Evolutionary conservation across 2,329 filamentous ascomycete species (phyloP).

Genomic region (Daldinia sp.): DNA sequence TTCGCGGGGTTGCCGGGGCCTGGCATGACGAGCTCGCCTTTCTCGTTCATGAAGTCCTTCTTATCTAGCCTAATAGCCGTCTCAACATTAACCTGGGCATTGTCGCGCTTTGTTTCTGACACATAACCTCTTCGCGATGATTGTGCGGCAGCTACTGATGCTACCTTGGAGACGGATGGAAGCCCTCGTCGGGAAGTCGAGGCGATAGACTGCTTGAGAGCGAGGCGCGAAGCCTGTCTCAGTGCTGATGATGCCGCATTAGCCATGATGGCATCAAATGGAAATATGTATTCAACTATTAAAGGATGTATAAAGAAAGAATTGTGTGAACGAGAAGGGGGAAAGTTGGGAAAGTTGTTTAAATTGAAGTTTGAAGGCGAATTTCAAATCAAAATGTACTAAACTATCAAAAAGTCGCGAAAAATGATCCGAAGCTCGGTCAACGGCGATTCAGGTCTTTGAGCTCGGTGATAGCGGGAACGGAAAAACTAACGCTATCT

Average conservation of each 20-base stretch:
- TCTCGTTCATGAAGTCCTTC: conserved; percentile 74
- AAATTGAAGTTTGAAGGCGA: conserved; percentile 22
- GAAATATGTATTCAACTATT: conserved; percentile 20
- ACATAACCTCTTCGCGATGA: conserved; percentile 72
- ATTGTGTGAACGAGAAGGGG: conserved; percentile 32
- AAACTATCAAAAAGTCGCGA: conserved; percentile 21
- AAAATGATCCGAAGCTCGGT: conserved; percentile 36
- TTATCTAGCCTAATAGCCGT: conserved; percentile 87
- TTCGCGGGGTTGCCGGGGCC: conserved; percentile 66
- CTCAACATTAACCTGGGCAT: conserved; percentile 83
- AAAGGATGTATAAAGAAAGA: conserved; percentile 30
- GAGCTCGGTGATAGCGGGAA: conserved; percentile 36
- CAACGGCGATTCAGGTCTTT: conserved; percentile 13
- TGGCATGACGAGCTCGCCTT: conserved; percentile 58
- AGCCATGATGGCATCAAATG: conserved; percentile 59
- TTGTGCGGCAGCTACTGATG: conserved; percentile 42
- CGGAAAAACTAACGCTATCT: conserved; percentile 26
- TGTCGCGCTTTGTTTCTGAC: conserved; percentile 79
- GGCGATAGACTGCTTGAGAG: conserved; percentile 53
- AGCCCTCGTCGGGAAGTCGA: conserved; percentile 48
- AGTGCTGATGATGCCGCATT: conserved; percentile 72
- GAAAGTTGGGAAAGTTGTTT: conserved; percentile 26
- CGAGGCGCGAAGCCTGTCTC: conserved; percentile 75
- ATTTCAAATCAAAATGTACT: conserved; percentile 28
- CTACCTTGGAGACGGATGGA: conserved; percentile 47